Evolutionary conservation across 2,329 filamentous ascomycete genomes (phyloP).

Genomic region (Trichoderma atrobrunneum): DNA sequence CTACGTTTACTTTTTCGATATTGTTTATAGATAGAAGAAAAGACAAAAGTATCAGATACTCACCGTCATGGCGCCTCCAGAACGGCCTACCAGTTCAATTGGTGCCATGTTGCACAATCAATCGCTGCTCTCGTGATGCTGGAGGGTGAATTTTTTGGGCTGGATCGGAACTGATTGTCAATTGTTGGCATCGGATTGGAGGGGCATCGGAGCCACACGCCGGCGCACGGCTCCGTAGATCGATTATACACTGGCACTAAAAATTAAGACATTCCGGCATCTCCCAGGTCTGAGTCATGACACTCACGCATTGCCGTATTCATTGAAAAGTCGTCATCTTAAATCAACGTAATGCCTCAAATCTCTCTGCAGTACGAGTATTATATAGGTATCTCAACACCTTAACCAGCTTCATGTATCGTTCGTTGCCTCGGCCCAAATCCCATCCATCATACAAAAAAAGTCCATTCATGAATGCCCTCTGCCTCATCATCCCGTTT

Average conservation of each 20-base stretch:
- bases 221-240: not conserved
- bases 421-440: not conserved
- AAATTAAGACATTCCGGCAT: not conserved
- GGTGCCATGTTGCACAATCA: constrained; percentile 43
- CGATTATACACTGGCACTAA: too few species aligned
- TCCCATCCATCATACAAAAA: too few species aligned
- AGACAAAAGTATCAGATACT: constrained; percentile 3
- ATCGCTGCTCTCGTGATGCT: constrained; percentile 18
- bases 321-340: not conserved
- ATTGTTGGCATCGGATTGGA: constrained; percentile 38
- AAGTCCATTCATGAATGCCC: not conserved
- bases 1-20: constrained; percentile 4
- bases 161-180: constrained; percentile 28
- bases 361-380: not conserved
- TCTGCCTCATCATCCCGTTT: not conserved
- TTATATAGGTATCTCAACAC: constrained; percentile 8
- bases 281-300: not conserved
- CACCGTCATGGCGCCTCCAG: constrained; percentile 49
- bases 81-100: constrained; percentile 50
- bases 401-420: constrained; percentile 1
- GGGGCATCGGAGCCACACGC: not conserved
- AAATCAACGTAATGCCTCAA: not conserved
- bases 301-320: not conserved
- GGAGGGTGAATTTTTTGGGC: constrained; percentile 30
- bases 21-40: not conserved